Conservation (phyloP, 2,329 filamentous ascomycete species). For the Blastomyces silverae region DNA sequence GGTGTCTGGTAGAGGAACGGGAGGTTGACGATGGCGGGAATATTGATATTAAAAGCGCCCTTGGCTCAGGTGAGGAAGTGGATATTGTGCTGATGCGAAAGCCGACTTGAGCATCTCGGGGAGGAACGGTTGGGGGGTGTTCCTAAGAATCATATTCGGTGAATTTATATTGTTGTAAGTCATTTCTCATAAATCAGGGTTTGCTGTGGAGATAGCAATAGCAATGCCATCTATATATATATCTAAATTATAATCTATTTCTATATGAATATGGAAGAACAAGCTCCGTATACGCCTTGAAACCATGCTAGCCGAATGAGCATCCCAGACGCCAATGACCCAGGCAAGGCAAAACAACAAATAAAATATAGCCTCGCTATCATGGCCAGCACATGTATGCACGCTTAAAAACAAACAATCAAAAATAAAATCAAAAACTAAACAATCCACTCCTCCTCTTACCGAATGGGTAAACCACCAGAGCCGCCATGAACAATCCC, state of each 20-base stretch:
- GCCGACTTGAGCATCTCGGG: not conserved
- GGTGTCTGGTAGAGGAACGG: constrained; percentile 24
- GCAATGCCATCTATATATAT: not conserved
- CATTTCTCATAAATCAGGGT: not conserved
- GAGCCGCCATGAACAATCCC: constrained; percentile 42
- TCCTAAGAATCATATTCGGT: not conserved
- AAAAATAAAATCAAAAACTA: constrained; percentile 32
- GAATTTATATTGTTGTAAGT: not conserved
- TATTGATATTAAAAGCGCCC: not conserved
- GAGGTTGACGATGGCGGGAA: constrained; percentile 21
- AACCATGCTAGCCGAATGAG: not conserved
- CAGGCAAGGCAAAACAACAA: too few relatives aligned
- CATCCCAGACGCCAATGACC: too few relatives aligned
- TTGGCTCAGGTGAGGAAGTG: not conserved
- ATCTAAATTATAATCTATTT: not conserved
- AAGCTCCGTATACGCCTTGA: not conserved
- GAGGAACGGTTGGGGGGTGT: not conserved
- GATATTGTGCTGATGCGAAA: not conserved
- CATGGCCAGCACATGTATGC: too few relatives aligned
- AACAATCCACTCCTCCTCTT: constrained; percentile 44
- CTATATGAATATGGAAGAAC: not conserved
- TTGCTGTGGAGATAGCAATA: not conserved
- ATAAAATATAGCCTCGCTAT: too few relatives aligned
- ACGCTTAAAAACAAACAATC: not conserved
- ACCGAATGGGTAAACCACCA: constrained; percentile 43